Conservation (phyloP, 176 grass and related monocot species). For the Chrysopogon serrulatus region DNA sequence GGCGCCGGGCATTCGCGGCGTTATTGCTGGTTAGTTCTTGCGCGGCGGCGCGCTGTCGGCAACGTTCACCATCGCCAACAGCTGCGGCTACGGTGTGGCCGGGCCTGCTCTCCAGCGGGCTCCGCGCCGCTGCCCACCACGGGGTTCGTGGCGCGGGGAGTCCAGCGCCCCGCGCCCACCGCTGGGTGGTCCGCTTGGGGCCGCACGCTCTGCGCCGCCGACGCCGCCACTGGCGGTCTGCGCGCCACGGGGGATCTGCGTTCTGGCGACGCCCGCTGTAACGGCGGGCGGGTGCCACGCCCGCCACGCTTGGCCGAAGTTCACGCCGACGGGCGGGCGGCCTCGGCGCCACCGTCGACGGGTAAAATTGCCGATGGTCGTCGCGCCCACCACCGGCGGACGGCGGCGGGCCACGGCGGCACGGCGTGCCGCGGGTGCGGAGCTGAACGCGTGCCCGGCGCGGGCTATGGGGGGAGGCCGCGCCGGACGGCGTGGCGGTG, state of each 20-base stretch:
- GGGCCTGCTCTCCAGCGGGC: constrained; percentile 51
- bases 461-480: constrained; percentile 32
- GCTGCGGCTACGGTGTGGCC: constrained; percentile 64
- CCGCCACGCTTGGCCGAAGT: constrained; percentile 55
- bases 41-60: constrained; percentile 23
- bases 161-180: constrained; percentile 37
- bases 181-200: constrained; percentile 67
- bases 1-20: neutral
- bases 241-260: constrained; percentile 59
- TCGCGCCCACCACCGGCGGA: constrained; percentile 20
- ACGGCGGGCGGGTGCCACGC: constrained; percentile 42
- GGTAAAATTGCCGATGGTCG: constrained; percentile 52
- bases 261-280: constrained; percentile 51
- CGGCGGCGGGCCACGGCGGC: neutral
- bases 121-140: constrained; percentile 40
- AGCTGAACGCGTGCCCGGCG: constrained; percentile 61
- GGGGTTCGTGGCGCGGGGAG: constrained; percentile 57
- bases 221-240: neutral
- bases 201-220: constrained; percentile 49
- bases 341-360: too few species aligned
- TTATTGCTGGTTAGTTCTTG: too few species aligned
- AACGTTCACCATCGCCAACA: constrained; percentile 62
- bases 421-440: constrained; percentile 45
- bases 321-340: constrained; percentile 72
- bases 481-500: neutral